Conservation (phyloP, 2,329 filamentous ascomycete species). For the Clarireedia monteithiana region DNA sequence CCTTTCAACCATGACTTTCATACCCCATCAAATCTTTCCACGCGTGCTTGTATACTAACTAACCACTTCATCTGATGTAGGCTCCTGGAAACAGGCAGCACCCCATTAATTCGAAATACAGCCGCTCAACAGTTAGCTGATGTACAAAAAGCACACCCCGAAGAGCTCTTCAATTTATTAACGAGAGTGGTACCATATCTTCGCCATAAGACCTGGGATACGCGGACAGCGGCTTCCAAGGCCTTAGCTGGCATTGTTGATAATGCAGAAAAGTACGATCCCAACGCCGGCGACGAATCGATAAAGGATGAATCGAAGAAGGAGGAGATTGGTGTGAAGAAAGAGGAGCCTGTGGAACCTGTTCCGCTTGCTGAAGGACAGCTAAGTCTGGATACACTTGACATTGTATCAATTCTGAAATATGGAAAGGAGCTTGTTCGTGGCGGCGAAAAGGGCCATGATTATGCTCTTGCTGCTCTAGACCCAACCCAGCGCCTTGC, state of each 20-base stretch:
- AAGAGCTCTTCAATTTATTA: slow-evolving; percentile 93
- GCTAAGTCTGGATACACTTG: slow-evolving; percentile 65
- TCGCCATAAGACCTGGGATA: slow-evolving; percentile 94
- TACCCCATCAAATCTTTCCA: too few relatives aligned
- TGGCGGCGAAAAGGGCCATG: slow-evolving; percentile 72
- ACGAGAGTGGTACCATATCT: slow-evolving; percentile 93
- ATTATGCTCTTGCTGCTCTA: slow-evolving; percentile 74
- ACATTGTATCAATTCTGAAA: slow-evolving; percentile 72
- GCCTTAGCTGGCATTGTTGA: slow-evolving; percentile 91
- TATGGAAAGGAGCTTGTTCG: slow-evolving; percentile 79
- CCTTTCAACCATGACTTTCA: too few relatives aligned
- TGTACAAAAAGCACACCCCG: slow-evolving; percentile 95
- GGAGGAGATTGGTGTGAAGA: slow-evolving; percentile 42
- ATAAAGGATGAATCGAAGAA: slow-evolving; percentile 37
- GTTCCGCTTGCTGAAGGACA: slow-evolving; percentile 40
- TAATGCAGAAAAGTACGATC: slow-evolving; percentile 81
- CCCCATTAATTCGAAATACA: slow-evolving; percentile 89
- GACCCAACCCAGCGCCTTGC: slow-evolving; percentile 74
- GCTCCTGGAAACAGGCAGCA: slow-evolving; percentile 94
- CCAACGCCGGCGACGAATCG: slow-evolving; percentile 63
- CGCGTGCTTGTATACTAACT: slow-evolving; percentile 4
- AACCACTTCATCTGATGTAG: slow-evolving; percentile 37
- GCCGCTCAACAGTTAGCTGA: slow-evolving; percentile 95
- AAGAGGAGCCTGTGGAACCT: slow-evolving; percentile 51
- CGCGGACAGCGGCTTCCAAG: slow-evolving; percentile 83